Base-by-base conservation (phyloP, 257 asterid genomes). In the Solanum chmielewskii region DNA sequence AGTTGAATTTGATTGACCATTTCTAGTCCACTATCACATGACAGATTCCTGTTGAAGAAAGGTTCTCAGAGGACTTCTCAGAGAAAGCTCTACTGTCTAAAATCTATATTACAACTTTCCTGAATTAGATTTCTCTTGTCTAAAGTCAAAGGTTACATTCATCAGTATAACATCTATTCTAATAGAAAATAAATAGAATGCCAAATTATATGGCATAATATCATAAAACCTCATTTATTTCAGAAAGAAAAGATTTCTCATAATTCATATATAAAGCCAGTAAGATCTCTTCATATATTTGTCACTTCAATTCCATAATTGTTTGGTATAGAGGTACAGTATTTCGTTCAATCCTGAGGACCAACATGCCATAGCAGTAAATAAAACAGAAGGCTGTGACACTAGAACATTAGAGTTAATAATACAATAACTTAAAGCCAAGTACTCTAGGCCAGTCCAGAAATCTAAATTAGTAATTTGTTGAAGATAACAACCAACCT, bases 401-500 rank as follows among this genome's bases (percentile, higher is more conserved):
- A 33, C 64, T 45, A 27, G 10, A 49, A 47, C 23, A 47, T 18
- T 80, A 29, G 85, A 80, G 11, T 29, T 80, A 27, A 60, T 80
- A 80, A 80, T 15, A 29, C 85, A 80, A 78, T 9, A 27, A 47
- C 85, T 16, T 80, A 47, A 47, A 45, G 68, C 10, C 64, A 27
- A 78, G 66, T 9, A 27, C 27, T 16, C 9, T 3, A 78, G 64
- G 13, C 45, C 41, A 83, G 15, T 33, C 82, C 64, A 90, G 49
- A 60, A 27, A 8, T 13, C 37, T n/a, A 18, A 66, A 66, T 42
- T 15, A 29, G 4, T 42, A 76, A 83, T 12, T 59, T 69, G 74
- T 23, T 64, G 66, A 87, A 69, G 56, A 45, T 60, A 21, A 86
- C 85, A 87, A 88, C 98, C 86, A 25, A 95, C 99, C 99, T 62